Base-by-base conservation (phyloP, 306 rosid genomes). In the Corylus avellana region DNA sequence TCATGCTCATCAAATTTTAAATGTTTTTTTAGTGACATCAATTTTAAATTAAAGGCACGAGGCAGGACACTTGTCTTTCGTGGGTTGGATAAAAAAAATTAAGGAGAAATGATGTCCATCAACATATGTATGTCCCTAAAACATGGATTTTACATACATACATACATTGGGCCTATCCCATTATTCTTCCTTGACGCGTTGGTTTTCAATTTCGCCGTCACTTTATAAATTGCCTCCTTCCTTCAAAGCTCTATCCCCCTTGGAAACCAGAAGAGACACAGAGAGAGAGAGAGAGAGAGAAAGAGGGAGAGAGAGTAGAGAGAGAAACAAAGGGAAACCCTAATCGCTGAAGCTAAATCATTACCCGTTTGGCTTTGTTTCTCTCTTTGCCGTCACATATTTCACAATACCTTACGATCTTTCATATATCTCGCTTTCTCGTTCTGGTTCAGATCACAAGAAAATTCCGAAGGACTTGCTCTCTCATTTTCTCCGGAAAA, bases 291-390 rank as follows among this genome's bases (percentile, higher is more conserved):
- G 22, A 47, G 42, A n/a, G 20, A 58, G 51, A 44, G 17, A 10
- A 66, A 53, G 63, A 67, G 16, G 35, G 63, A 49, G 73, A 67
- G 16, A 80, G 35, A 70, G 55, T 42, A 61, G 74, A 29, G 27
- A 47, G 76, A 67, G 74, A 27, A 27, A 53, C 1, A 27, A 48
- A 81, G 74, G 71, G 75, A 79, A 71, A 47, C 84, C 90, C 86
- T 73, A 78, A 61, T 50, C 14, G 50, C 54, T 17, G 16, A 64
- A 70, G 89, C 86, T 88, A 84, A 91, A 82, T 88, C 88, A 89
- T 49, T 8, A 47, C 63, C 79, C 58, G 81, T 84, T 79, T 85
- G 79, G 80, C 82, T 46, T 70, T 77, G 77, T 83, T 75, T 80
- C 81, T 80, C 89, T 85, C 89, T 70, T 68, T 64, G 13, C 56